Conservation (phyloP, 805 yeast species). For the Metschnikowia lachancei region DNA sequence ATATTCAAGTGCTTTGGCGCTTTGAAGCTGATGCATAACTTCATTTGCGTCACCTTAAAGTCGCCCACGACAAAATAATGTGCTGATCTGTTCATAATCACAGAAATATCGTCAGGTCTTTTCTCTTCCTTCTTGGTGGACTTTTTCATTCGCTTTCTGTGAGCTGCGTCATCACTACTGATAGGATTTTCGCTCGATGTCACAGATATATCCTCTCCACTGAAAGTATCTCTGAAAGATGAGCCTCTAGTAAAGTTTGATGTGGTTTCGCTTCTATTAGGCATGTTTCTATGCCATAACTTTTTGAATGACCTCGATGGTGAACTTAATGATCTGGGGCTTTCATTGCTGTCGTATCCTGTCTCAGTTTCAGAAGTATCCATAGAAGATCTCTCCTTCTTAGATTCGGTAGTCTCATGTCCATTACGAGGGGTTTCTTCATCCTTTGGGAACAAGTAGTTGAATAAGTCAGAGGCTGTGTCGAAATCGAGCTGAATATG, state of each 20-base stretch:
- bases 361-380: constrained; percentile 30
- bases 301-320: constrained; percentile 7
- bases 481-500: constrained; percentile 69
- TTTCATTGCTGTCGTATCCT: constrained; percentile 16
- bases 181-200: constrained; percentile 3
- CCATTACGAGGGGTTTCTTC: constrained; percentile 12
- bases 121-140: background rate
- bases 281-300: constrained; percentile 2
- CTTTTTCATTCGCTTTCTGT: constrained; percentile 1
- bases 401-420: background rate
- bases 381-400: constrained; percentile 13
- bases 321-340: constrained; percentile 13
- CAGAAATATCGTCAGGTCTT: constrained; percentile 32
- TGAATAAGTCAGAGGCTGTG: constrained; percentile 59
- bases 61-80: constrained; percentile 41
- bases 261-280: constrained; percentile 2
- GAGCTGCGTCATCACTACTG: background rate
- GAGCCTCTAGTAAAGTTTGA: constrained; percentile 2
- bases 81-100: constrained; percentile 44
- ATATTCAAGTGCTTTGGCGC: constrained; percentile 69
- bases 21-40: constrained; percentile 66
- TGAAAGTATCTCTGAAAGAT: background rate
- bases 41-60: constrained; percentile 32
- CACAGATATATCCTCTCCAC: constrained; percentile 5
- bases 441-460: constrained; percentile 67